A percentile compares a stretch with the other conserved stretches of the same genome.
These are phyloP conservation scores for Pyrenopolyporus hunteri DNA, from an alignment of 495 filamentous ascomycete genomes.

Conservation along the genomic window DNA sequence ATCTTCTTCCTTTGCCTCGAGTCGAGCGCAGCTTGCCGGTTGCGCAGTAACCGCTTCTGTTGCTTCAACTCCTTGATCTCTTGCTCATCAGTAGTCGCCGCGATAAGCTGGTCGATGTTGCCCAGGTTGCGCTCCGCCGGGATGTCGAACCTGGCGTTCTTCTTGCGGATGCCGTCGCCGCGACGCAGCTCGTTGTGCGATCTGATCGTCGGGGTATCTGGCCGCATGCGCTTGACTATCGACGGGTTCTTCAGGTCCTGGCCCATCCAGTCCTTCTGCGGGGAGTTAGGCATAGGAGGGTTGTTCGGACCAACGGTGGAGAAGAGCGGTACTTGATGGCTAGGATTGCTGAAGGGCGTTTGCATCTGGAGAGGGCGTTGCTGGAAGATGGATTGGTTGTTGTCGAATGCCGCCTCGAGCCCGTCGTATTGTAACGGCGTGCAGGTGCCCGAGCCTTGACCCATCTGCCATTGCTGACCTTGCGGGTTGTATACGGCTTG, in stretches of 20 bases:
- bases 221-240: slow-evolving; percentile 72
- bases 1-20: slow-evolving; percentile 98
- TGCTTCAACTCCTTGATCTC: slow-evolving; percentile 98
- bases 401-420: slow-evolving; percentile 66
- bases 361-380: slow-evolving; percentile 56
- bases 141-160: slow-evolving; percentile 98
- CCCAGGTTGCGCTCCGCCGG: slow-evolving; percentile 88
- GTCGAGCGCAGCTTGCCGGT: slow-evolving; percentile 96
- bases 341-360: slow-evolving; percentile 59
- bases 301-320: slow-evolving; percentile 51
- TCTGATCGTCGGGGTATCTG: slow-evolving; percentile 73
- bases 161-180: slow-evolving; percentile 96
- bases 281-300: slow-evolving; percentile 56
- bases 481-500: slow-evolving; percentile 51
- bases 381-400: slow-evolving; percentile 59
- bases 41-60: slow-evolving; percentile 92
- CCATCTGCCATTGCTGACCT: slow-evolving; percentile 65
- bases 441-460: slow-evolving; percentile 58
- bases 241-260: slow-evolving; percentile 64
- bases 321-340: slow-evolving; percentile 58
- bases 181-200: slow-evolving; percentile 80
- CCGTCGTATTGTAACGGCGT: slow-evolving; percentile 64
- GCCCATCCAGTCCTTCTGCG: slow-evolving; percentile 60
- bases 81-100: slow-evolving; percentile 85
- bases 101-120: slow-evolving; percentile 95